Conservation (phyloP, 2,329 filamentous ascomycete species). For the Venturia nashicola region DNA sequence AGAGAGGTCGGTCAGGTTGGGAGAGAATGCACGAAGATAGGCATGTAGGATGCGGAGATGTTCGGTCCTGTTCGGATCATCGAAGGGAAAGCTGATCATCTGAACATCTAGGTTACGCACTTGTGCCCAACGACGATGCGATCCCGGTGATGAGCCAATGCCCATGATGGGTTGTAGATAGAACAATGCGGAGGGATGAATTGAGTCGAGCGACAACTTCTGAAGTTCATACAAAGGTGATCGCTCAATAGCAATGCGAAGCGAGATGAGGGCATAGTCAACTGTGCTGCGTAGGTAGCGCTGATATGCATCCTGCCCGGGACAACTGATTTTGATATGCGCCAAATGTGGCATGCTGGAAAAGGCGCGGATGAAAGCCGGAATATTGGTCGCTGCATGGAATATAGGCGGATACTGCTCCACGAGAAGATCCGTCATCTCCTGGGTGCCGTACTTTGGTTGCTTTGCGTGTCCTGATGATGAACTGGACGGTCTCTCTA, state of each 20-base stretch:
- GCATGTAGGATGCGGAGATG: constrained; percentile 56
- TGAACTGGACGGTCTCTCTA: constrained; percentile 40
- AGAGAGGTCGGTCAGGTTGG: constrained; percentile 53
- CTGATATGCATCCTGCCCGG: constrained; percentile 52
- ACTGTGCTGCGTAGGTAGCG: constrained; percentile 66
- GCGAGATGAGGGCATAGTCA: constrained; percentile 78
- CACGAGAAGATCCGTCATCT: constrained; percentile 69
- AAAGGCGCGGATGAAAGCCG: constrained; percentile 69
- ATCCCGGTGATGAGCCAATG: constrained; percentile 62
- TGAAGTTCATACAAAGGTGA: constrained; percentile 52
- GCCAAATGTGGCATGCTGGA: constrained; percentile 55
- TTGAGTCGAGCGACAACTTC: constrained; percentile 57
- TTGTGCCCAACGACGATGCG: constrained; percentile 62
- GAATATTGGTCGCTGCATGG: constrained; percentile 78
- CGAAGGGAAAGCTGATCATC: constrained; percentile 58
- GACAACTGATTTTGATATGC: constrained; percentile 66
- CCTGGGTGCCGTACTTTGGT: constrained; percentile 68
- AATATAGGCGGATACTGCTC: constrained; percentile 83
- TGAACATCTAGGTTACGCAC: constrained; percentile 62
- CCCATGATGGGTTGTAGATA: constrained; percentile 66
- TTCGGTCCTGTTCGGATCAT: constrained; percentile 44
- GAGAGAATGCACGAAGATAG: constrained; percentile 61
- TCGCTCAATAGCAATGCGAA: constrained; percentile 72
- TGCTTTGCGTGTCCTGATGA: constrained; percentile 41
- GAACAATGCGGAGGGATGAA: constrained; percentile 64